Base-by-base conservation (phyloP, 2,329 filamentous ascomycete species). In the Fusarium liriodendri region DNA sequence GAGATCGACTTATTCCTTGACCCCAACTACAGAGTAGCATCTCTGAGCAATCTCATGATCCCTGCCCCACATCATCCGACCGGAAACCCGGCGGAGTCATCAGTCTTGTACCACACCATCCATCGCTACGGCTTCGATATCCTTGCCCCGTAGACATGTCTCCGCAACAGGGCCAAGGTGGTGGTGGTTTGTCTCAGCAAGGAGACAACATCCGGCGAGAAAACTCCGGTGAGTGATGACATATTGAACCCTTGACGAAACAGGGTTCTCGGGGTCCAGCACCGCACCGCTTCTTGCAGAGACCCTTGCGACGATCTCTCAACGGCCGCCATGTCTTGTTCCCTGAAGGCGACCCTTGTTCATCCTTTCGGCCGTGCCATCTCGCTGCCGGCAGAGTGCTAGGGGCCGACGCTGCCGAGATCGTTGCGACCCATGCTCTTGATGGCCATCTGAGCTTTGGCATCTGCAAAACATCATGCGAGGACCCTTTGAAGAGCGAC, bases 41-140 rank as follows among this genome's bases (percentile, higher is more conserved):
- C 75, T 77, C 55, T 32, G 63, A 70, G 68, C 73, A 77, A 74
- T 73, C 77, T 78, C 77, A 78, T 78, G 77, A 78, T 78, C 75
- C 77, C 65, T 75, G 77, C 77, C 77, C 77, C 74, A 77, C 77
- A 78, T 77, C 76, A 77, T 78, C 71, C 77, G 76, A 77, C 75
- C 68, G 66, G 62, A 64, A 70, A 27, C 57, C 66, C 40, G 55
- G 69, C 66, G 42, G 69, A 67, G 68, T 72, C 71, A 67, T 74
- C 73, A 71, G 76, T 74, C 70, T 63, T 59, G 66, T 71, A 57
- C 63, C 71, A 71, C 77, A 74, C 76, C 72, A 67, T 52, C 76
- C 72, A 67, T 52, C 47, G 65, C 64, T 58, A 68, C 65, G 58
- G 68, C 65, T 62, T 55, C 47, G 65, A 64, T 62, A 45, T 62